phyloP scores from a whole-genome alignment of 768 basidiomycete genomes.

The Russula earlei region DNA sequence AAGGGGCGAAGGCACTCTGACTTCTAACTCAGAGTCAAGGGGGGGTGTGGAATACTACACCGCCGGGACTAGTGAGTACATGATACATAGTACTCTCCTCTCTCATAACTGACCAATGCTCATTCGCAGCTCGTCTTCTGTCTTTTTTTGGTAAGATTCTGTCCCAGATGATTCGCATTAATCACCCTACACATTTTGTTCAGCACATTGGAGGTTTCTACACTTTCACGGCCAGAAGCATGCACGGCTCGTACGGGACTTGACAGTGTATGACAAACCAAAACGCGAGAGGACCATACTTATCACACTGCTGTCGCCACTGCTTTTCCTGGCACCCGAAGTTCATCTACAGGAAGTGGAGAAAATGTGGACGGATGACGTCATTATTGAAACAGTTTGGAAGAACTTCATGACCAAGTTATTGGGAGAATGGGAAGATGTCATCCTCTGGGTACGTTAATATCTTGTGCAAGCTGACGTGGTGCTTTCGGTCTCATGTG shows the following conservation, averaged over 20 bases:
- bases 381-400: conserved; percentile 10
- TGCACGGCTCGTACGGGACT: conserved; percentile 8
- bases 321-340: conserved; percentile 18
- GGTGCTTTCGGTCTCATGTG: background rate
- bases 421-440: conserved; percentile 6
- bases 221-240: conserved; percentile 15
- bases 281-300: background rate
- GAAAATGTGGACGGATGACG: conserved; percentile 9
- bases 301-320: conserved; percentile 9
- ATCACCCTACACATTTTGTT: background rate
- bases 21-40: background rate
- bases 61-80: background rate
- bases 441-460: conserved; percentile 8
- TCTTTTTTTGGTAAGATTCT: conserved; percentile 6
- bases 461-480: background rate
- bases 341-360: conserved; percentile 15
- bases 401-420: conserved; percentile 9
- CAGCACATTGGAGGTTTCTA: conserved; percentile 17
- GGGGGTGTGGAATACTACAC: background rate
- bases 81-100: no score
- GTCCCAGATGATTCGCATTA: background rate
- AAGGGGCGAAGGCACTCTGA: background rate
- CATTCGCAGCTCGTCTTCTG: background rate
- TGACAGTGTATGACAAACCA: conserved; percentile 1
- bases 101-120: background rate